Evolutionary conservation across 768 basidiomycete genomes (phyloP).

Genomic region (Glaciozyma martinii): DNA sequence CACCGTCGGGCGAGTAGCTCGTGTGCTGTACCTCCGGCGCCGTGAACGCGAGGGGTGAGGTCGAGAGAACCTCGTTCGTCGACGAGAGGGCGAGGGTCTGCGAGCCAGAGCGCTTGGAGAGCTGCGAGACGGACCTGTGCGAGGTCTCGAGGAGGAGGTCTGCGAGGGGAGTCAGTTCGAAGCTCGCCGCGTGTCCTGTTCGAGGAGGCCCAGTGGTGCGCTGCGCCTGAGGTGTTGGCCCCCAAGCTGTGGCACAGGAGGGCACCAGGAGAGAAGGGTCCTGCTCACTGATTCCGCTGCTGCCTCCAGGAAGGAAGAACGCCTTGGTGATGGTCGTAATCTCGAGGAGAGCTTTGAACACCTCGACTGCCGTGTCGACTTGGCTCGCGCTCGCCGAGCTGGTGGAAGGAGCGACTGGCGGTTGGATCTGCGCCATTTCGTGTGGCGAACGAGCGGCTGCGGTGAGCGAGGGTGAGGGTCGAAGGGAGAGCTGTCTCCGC

Average conservation of each 20-base stretch:
- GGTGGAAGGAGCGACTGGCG: neutral
- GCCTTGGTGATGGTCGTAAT: neutral
- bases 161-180: neutral
- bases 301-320: neutral
- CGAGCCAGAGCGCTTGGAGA: slow-evolving; percentile 3
- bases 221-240: too few species aligned
- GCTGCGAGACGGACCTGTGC: slow-evolving; percentile 9
- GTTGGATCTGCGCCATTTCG: neutral
- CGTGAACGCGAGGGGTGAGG: neutral
- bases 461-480: too few species aligned
- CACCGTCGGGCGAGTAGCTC: slow-evolving; percentile 44
- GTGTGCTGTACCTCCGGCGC: slow-evolving; percentile 31
- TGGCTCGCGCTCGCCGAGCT: neutral
- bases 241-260: too few species aligned
- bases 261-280: too few species aligned
- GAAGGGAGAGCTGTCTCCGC: too few species aligned
- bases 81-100: slow-evolving; percentile 9
- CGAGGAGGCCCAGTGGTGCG: neutral
- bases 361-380: neutral
- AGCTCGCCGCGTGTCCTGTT: neutral
- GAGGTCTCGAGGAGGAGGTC: slow-evolving; percentile 12
- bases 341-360: slow-evolving; percentile 5
- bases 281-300: neutral
- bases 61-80: neutral
- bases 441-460: neutral